These are phyloP conservation scores for Trypanosoma lewisi DNA, from an alignment of 208 protist species.

Conservation along the genomic window DNA sequence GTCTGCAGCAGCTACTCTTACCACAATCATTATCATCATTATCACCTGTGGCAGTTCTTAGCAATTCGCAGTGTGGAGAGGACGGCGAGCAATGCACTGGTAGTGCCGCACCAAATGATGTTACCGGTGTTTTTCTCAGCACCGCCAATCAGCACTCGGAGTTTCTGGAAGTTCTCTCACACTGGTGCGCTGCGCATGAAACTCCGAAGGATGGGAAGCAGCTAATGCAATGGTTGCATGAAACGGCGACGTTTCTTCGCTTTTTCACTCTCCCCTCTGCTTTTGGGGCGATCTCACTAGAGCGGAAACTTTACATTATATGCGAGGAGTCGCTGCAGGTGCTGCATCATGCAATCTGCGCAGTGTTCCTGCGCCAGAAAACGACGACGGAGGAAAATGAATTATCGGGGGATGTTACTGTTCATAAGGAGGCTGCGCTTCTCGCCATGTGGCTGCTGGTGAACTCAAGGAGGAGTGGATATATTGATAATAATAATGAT, in stretches of 20 bases:
- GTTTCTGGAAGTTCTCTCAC: constrained; percentile 3
- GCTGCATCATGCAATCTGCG: constrained; percentile 13
- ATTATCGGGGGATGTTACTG: background rate
- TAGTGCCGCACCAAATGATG: background rate
- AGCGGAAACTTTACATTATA: constrained; percentile 5
- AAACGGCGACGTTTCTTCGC: constrained; percentile 4
- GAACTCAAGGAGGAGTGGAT: background rate
- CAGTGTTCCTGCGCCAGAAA: constrained; percentile 1
- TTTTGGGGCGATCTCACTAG: background rate
- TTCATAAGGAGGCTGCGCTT: constrained; percentile 13
- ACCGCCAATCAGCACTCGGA: background rate
- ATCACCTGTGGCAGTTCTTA: constrained; percentile 3
- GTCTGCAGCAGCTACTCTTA: constrained; percentile 13
- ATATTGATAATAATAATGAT: background rate
- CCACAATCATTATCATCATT: background rate
- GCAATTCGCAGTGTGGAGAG: background rate
- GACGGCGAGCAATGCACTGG: background rate
- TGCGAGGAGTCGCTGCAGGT: constrained; percentile 8
- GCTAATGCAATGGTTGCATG: constrained; percentile 13
- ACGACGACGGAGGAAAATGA: background rate
- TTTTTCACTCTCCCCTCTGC: constrained; percentile 7
- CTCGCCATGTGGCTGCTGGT: constrained; percentile 21
- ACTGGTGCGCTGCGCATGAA: constrained; percentile 16
- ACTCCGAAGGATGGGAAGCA: background rate
- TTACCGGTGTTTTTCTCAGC: constrained; percentile 7